Evolutionary conservation across 2,329 filamentous ascomycete genomes (phyloP), one percentile per base, ranked within the genome.

Genomic region (Alternaria gansuensis): DNA sequence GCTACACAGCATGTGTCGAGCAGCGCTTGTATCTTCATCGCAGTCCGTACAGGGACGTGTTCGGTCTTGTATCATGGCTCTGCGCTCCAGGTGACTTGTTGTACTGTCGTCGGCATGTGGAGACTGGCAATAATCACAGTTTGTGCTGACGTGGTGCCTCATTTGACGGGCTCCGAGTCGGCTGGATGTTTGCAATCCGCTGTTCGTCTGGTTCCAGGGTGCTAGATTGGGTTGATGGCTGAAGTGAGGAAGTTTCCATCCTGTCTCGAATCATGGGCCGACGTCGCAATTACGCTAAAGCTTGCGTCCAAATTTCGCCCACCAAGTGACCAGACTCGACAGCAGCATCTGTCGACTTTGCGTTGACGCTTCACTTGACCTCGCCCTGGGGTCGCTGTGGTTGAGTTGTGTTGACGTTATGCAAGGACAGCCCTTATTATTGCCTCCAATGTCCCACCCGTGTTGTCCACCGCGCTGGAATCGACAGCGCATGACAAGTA

Each of bases 381-480:
- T 49, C 43, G 40, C 21, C 51, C 53, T 49, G 53, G 44, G 57
- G 57, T 53, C 40, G 54, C 40, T 61, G 58, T 52, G 57, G 54
- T 54, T 46, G 57, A 57, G 43, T 59, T 54, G 51, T 34, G 57
- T 63, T 46, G 37, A 45, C 48, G 49, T 45, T 51, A 72, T 71
- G 72, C 69, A 71, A 73, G 71, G 69, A 70, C 61, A 53, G 62
- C 59, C 50, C 52, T 61, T 57, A 28, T 34, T 39, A 49, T 64
- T 60, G 61, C 39, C 23, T 51, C 53, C 66, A 67, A 73, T 65
- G 71, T 75, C 67, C 49, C 69, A 74, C 69, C 71, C 72, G 71
- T 62, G 48, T 50, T 67, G 67, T 65, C 62, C 57, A 28, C 26
- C 23, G 57, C 43, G 65, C 57, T 67, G 62, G 60, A 62, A 56